Percentiles rank a stretch among this genome's conserved stretches.
phyloP scores from a whole-genome alignment of 768 basidiomycete species.

The Suillus bovinus region DNA sequence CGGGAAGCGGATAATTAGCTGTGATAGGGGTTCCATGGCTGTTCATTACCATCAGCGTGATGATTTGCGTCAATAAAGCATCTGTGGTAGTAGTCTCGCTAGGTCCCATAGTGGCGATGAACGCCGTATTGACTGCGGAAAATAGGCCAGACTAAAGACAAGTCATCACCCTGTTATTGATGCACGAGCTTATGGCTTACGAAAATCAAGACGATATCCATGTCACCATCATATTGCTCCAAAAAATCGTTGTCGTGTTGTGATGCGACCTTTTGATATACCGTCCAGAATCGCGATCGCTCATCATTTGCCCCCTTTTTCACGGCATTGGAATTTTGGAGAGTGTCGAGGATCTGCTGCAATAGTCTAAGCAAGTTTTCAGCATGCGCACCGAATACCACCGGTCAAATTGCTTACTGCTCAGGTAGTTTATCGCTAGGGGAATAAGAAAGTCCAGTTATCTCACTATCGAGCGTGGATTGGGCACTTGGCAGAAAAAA shows the following conservation, averaged over 20 bases:
- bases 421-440: neutral
- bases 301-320: conserved; percentile 3
- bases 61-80: conserved; percentile 2
- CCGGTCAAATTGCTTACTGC: neutral
- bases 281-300: conserved; percentile 5
- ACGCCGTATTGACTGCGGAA: conserved; percentile 16
- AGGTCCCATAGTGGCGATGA: conserved; percentile 10
- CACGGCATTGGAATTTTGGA: conserved; percentile 4
- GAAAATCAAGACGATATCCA: conserved; percentile 10
- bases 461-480: neutral
- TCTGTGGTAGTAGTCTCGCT: conserved; percentile 6
- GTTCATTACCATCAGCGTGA: conserved; percentile 8
- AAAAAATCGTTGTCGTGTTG: conserved; percentile 5
- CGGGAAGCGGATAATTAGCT: neutral
- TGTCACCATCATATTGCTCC: conserved; percentile 5
- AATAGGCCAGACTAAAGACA: conserved; percentile 16
- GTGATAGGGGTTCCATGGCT: conserved; percentile 6
- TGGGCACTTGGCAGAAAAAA: neutral
- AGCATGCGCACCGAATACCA: neutral
- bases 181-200: neutral
- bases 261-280: conserved; percentile 6
- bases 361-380: neutral
- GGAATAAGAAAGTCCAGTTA: neutral
- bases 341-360: conserved; percentile 5
- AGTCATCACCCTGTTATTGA: neutral